Evolutionary conservation across 1,139 yeast genomes (phyloP).

Genomic region (Zhuliangozyma parablackwelliae): DNA sequence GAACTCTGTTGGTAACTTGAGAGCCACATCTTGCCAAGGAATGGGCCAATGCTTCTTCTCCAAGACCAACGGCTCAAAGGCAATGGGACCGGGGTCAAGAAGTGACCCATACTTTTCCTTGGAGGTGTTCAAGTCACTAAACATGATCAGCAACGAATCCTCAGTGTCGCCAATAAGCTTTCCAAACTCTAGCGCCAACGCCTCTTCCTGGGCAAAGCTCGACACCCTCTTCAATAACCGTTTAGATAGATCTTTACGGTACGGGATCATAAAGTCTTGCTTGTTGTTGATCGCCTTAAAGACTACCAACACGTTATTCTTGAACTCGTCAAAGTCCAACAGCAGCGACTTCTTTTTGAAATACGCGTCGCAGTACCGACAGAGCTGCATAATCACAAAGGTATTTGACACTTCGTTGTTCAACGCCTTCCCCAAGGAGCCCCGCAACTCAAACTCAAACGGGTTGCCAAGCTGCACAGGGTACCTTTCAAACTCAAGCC

Average conservation of each 20-base stretch:
- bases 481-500: too few relatives aligned
- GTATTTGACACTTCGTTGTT: constrained; percentile 18
- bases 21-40: constrained; percentile 22
- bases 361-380: constrained; percentile 32
- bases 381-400: constrained; percentile 21
- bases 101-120: constrained; percentile 13
- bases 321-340: constrained; percentile 16
- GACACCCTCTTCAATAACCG: constrained; percentile 26
- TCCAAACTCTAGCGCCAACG: constrained; percentile 21
- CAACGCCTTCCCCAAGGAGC: constrained; percentile 21
- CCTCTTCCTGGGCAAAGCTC: constrained; percentile 20
- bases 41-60: constrained; percentile 40
- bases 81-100: constrained; percentile 10
- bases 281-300: constrained; percentile 36
- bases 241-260: constrained; percentile 35
- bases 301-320: constrained; percentile 18
- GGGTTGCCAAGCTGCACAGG: not conserved
- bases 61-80: constrained; percentile 31
- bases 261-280: constrained; percentile 26
- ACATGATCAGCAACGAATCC: constrained; percentile 29
- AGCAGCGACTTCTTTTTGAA: constrained; percentile 15
- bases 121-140: constrained; percentile 27
- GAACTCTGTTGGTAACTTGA: constrained; percentile 16
- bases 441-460: constrained; percentile 28
- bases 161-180: constrained; percentile 30